Percentiles rank a stretch among this genome's conserved stretches.
Conservation (phyloP, 805 yeast genomes). For the Saccharomycopsis selenospora region DNA sequence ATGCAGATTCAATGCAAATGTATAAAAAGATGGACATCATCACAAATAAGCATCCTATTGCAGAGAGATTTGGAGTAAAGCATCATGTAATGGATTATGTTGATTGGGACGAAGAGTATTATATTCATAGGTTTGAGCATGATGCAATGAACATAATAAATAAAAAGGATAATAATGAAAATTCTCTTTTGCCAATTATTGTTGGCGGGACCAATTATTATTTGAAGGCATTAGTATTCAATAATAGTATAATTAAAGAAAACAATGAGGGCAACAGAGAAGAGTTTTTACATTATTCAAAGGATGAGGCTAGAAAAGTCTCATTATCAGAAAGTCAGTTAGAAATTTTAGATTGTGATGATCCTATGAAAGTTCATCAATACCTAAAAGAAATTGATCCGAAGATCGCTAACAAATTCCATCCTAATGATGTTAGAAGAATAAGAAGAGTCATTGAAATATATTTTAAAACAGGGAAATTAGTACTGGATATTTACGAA, state of each 20-base stretch:
- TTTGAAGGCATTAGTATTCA: constrained; percentile 66
- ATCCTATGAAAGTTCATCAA: constrained; percentile 35
- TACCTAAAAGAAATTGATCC: constrained; percentile 57
- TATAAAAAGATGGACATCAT: constrained; percentile 66
- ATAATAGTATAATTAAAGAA: constrained; percentile 53
- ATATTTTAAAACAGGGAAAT: constrained; percentile 54
- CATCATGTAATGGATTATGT: constrained; percentile 90
- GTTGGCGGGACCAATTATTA: constrained; percentile 98
- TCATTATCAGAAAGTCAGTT: constrained; percentile 29
- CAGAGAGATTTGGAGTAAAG: constrained; percentile 63
- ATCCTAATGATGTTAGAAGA: constrained; percentile 82
- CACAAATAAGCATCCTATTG: constrained; percentile 86
- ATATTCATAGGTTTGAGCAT: constrained; percentile 64
- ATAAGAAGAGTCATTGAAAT: constrained; percentile 77
- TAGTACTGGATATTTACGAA: constrained; percentile 64
- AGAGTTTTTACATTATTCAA: constrained; percentile 15
- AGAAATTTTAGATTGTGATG: constrained; percentile 43
- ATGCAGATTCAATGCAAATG: constrained; percentile 97
- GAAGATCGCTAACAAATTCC: constrained; percentile 67
- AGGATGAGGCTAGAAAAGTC: constrained; percentile 1
- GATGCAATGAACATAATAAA: constrained; percentile 49
- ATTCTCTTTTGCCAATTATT: constrained; percentile 74
- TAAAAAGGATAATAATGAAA: constrained; percentile 54
- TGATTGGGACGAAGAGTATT: constrained; percentile 73
- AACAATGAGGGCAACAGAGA: constrained; percentile 21